Percentiles rank a stretch among this genome's conserved stretches.
These are phyloP conservation scores for Pecoramyces ruminantium DNA, from an alignment of 192 early-diverging fungal genomes.

Conservation along the genomic window DNA sequence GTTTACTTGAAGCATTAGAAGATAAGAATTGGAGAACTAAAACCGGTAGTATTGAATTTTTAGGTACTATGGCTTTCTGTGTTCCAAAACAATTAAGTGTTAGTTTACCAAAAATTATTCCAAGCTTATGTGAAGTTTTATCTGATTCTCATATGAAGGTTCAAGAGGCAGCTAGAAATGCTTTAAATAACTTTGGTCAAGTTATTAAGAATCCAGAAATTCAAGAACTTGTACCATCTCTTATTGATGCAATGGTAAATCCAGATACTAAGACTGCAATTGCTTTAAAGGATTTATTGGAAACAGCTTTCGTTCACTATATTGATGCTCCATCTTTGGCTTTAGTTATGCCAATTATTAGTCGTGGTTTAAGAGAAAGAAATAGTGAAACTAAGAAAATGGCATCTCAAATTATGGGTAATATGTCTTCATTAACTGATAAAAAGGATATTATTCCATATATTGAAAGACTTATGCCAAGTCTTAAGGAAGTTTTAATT, in stretches of 20 bases:
- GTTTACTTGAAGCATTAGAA: slow-evolving; percentile 67
- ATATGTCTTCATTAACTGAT: slow-evolving; percentile 91
- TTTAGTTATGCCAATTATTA: slow-evolving; percentile 82
- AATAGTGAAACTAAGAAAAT: slow-evolving; percentile 81
- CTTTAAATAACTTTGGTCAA: slow-evolving; percentile 74
- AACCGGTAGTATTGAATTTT: slow-evolving; percentile 82
- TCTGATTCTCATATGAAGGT: slow-evolving; percentile 88
- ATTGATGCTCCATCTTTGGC: slow-evolving; percentile 93
- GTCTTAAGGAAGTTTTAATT: slow-evolving; percentile 73
- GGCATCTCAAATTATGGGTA: slow-evolving; percentile 95
- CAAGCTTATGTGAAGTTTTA: slow-evolving; percentile 76
- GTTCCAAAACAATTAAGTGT: slow-evolving; percentile 88
- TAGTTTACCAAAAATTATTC: slow-evolving; percentile 79
- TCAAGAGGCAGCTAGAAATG: slow-evolving; percentile 63
- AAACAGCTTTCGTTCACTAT: slow-evolving; percentile 95
- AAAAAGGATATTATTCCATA: slow-evolving; percentile 86
- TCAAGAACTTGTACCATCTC: slow-evolving; percentile 68
- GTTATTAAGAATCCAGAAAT: slow-evolving; percentile 98
- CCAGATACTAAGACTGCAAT: slow-evolving; percentile 70
- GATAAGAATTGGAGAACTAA: slow-evolving; percentile 94
- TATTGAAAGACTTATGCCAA: slow-evolving; percentile 60
- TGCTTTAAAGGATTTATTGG: slow-evolving; percentile 68
- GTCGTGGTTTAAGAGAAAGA: slow-evolving; percentile 79
- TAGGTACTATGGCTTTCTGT: slow-evolving; percentile 87
- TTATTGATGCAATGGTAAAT: slow-evolving; percentile 73